Evolutionary conservation across 257 asterid genomes (phyloP).

Genomic region (Buddleja alternifolia): DNA sequence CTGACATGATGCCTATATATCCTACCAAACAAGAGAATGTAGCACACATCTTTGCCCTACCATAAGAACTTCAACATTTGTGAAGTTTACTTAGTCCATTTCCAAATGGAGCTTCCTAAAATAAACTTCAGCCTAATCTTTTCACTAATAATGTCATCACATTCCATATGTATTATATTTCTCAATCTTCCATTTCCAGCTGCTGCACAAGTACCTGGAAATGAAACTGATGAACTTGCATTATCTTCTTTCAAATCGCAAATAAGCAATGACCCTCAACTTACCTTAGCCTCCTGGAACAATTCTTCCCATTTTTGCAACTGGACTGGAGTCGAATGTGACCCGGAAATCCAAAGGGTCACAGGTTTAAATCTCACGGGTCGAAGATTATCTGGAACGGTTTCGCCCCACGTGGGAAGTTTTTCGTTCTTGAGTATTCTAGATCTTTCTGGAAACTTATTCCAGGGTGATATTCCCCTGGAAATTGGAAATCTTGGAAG

Average conservation of each 20-base stretch:
- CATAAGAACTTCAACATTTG: not conserved
- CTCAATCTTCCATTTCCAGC: slow-evolving; percentile 34
- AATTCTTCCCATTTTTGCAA: slow-evolving; percentile 19
- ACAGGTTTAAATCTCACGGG: no score
- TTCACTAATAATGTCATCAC: slow-evolving; percentile 14
- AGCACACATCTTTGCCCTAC: not conserved
- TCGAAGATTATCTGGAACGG: no score
- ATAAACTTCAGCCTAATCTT: slow-evolving; percentile 20
- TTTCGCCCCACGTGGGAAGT: no score
- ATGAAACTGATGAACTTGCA: slow-evolving; percentile 43
- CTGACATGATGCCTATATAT: not conserved
- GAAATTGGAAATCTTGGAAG: no score
- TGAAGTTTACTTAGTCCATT: not conserved
- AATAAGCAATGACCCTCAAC: no score
- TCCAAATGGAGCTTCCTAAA: slow-evolving; percentile 32
- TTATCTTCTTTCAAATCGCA: slow-evolving; percentile 41
- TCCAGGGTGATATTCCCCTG: no score
- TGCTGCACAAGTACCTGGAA: slow-evolving; percentile 34
- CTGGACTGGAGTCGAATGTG: no score
- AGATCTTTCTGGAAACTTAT: no score
- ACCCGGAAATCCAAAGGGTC: no score
- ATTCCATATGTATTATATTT: slow-evolving; percentile 22
- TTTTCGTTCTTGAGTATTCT: no score
- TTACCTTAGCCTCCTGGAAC: slow-evolving; percentile 43
- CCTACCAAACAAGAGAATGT: not conserved